phyloP scores from a whole-genome alignment of 805 yeast genomes.

The Torulaspora quercuum region DNA sequence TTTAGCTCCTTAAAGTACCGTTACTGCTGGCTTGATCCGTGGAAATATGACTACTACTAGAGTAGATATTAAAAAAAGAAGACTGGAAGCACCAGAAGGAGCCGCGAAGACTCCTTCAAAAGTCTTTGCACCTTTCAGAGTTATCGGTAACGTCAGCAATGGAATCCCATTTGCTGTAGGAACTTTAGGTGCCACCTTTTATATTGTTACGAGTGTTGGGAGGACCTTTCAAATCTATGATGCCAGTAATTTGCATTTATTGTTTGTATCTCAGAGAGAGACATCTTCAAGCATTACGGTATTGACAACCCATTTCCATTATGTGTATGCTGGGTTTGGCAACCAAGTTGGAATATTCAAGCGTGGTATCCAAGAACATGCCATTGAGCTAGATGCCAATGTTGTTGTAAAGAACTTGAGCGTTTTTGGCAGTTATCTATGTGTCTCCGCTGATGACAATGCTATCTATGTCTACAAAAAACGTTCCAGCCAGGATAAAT shows the following conservation, averaged over 20 bases:
- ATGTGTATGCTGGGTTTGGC: conserved; percentile 74
- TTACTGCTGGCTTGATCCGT: too few species aligned
- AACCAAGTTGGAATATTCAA: conserved; percentile 70
- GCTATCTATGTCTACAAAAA: conserved; percentile 55
- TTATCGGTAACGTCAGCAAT: conserved; percentile 87
- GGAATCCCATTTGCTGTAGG: conserved; percentile 84
- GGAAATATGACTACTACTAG: conserved; percentile 5
- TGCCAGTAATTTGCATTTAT: conserved; percentile 75
- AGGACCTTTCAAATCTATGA: conserved; percentile 89
- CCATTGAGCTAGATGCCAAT: conserved; percentile 35
- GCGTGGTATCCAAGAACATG: conserved; percentile 63
- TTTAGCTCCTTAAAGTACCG: neutral
- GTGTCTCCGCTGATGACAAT: conserved; percentile 50
- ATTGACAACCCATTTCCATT: conserved; percentile 76
- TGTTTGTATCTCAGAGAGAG: conserved; percentile 81
- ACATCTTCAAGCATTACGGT: conserved; percentile 67
- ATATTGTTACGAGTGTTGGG: conserved; percentile 87
- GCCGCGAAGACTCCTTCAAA: conserved; percentile 40
- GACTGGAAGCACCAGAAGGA: conserved; percentile 5
- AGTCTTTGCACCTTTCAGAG: conserved; percentile 82
- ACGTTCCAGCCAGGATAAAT: conserved; percentile 36
- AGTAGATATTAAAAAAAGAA: conserved; percentile 25
- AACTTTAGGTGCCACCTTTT: conserved; percentile 80
- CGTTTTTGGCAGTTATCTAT: conserved; percentile 74
- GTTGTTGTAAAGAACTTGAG: conserved; percentile 48